A percentile compares a stretch with the other conserved stretches of the same genome.
Evolutionary conservation across 257 asterid genomes (phyloP).

Genomic region (Capsicum chinense): DNA sequence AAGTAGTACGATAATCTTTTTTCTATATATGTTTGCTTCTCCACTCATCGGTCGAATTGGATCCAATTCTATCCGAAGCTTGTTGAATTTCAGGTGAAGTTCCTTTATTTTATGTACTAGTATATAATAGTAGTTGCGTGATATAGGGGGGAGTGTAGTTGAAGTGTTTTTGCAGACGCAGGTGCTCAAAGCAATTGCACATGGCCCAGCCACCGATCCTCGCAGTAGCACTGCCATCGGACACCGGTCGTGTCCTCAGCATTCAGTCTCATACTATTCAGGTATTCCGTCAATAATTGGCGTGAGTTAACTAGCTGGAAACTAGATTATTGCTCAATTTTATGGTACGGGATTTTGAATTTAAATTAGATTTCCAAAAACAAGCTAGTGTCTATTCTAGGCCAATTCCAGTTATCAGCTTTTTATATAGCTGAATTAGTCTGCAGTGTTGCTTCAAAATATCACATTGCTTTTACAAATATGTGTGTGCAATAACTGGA

Average conservation of each 20-base stretch:
- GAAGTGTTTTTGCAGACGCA: conserved; percentile 43
- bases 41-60: conserved; percentile 29
- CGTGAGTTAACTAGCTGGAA: too few species aligned
- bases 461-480: too few species aligned
- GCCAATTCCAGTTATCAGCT: too few species aligned
- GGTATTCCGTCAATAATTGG: conserved; percentile 40
- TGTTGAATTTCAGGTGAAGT: conserved; percentile 48
- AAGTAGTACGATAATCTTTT: neutral
- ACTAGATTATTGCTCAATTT: too few species aligned
- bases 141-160: conserved; percentile 8
- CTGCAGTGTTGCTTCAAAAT: too few species aligned
- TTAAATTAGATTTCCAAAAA: too few species aligned
- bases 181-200: conserved; percentile 43
- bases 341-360: too few species aligned
- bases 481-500: neutral
- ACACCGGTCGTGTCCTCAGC: conserved; percentile 89
- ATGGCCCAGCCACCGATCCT: conserved; percentile 90
- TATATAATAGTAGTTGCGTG: conserved; percentile 1
- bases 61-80: conserved; percentile 36
- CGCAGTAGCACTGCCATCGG: conserved; percentile 85
- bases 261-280: conserved; percentile 98
- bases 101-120: neutral
- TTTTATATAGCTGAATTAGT: too few species aligned
- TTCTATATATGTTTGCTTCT: conserved; percentile 41
- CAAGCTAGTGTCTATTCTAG: too few species aligned